Evolutionary conservation across 2,329 filamentous ascomycete genomes (phyloP).

Genomic region (Pseudophaeomoniella oleicola): DNA sequence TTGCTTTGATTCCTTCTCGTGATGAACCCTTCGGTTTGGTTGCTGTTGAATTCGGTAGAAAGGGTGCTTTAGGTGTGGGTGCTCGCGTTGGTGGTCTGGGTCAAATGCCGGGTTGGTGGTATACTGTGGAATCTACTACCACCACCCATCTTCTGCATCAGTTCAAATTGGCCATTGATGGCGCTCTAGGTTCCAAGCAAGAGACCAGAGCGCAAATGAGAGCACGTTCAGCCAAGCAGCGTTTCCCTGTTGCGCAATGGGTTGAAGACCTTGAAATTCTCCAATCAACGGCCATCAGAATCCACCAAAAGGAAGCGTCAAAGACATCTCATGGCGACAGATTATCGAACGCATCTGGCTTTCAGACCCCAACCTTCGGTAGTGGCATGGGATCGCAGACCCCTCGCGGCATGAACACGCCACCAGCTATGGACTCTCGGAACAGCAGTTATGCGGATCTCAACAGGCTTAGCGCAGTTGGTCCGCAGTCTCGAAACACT

Average conservation of each 20-base stretch:
- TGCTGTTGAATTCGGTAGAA: slow-evolving; percentile 54
- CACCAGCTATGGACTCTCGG: slow-evolving; percentile 17
- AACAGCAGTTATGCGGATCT: slow-evolving; percentile 15
- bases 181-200: slow-evolving; percentile 42
- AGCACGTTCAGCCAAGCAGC: slow-evolving; percentile 48
- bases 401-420: slow-evolving; percentile 18
- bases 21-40: slow-evolving; percentile 57
- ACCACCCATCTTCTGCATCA: slow-evolving; percentile 49
- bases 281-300: slow-evolving; percentile 44
- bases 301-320: slow-evolving; percentile 31
- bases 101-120: slow-evolving; percentile 62
- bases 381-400: slow-evolving; percentile 19
- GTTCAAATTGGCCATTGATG: slow-evolving; percentile 50
- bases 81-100: slow-evolving; percentile 52
- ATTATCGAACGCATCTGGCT: slow-evolving; percentile 23
- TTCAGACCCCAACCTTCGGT: slow-evolving; percentile 19
- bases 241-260: slow-evolving; percentile 55
- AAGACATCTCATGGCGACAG: slow-evolving; percentile 15
- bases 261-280: slow-evolving; percentile 49
- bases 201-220: slow-evolving; percentile 47
- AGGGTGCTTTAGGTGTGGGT: slow-evolving; percentile 52
- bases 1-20: slow-evolving; percentile 52
- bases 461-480: slow-evolving; percentile 18
- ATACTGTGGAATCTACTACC: slow-evolving; percentile 50
- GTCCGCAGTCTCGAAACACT: slow-evolving; percentile 22